Evolutionary conservation across 1,139 yeast species (phyloP), one percentile per base, ranked within the genome.

Genomic region (Yamadazyma conglobata): DNA sequence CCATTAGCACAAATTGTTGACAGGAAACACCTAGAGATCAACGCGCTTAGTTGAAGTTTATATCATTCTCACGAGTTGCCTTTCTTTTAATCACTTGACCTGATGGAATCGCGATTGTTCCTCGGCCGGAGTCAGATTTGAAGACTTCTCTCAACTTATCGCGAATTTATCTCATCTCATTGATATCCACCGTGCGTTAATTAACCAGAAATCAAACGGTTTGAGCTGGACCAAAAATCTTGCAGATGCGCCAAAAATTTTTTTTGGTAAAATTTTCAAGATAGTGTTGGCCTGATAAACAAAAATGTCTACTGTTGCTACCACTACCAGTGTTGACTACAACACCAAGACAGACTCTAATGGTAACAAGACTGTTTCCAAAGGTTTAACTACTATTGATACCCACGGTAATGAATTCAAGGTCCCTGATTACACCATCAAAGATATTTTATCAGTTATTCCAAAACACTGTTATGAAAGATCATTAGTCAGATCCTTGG

Each of bases 391-490:
- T n/a, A 75, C 79, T 27, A 57, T 69, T 34, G 79, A 80, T 54
- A 72, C 83, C 28, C 53, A 60, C 48, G 94, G 93, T 21, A 64
- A 77, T 34, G 75, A 66, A 36, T 84, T 81, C 54, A 71, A 69
- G 33, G 89, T 77, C 7, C 93, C 93, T 17, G 85, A 79, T 48
- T 79, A 65, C 61, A 62, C 88, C 43, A 80, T 83, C 54, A 80
- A 79, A 64, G 87, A 82, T 43, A 71, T 83, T 42, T 62, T 83
- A 48, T 71, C 72, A 35, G 85, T 79, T 24, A 83, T 83, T 46
- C 94, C 94, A 35, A 68, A 77, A 40, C 81, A 79, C 46, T 82
- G 91, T 56, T 84, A 79, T 58, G 75, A 84, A 53, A 72, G 89
- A 52, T 65, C 82, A 21, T 56, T 75, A 31, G 42, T 60, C 20